These are phyloP conservation scores for Colletotrichum paranaense DNA, from an alignment of 2,329 filamentous ascomycete species.

Conservation along the genomic window DNA sequence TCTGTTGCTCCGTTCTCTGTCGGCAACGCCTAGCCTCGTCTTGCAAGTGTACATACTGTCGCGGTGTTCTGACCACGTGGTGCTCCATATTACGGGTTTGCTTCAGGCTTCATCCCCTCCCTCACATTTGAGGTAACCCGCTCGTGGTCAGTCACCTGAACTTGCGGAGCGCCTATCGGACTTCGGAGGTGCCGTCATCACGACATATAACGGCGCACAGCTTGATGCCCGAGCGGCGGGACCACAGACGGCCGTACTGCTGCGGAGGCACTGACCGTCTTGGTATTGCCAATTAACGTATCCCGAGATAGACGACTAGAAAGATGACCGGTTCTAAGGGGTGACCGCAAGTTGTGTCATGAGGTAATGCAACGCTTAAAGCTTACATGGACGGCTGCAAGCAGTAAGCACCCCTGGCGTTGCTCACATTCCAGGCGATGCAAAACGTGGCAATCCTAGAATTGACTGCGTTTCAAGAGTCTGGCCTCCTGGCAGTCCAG, in stretches of 20 bases:
- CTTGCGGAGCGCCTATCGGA: neutral
- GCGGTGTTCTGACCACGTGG: constrained; percentile 1
- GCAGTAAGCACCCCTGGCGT: constrained; percentile 9
- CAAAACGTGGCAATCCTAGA: constrained; percentile 23
- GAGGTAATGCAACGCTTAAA: constrained; percentile 9
- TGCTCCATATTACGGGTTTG: neutral
- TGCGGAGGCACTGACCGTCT: neutral
- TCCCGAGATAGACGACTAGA: neutral
- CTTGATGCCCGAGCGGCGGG: constrained; percentile 2
- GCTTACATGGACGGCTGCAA: constrained; percentile 21
- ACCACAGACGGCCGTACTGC: neutral
- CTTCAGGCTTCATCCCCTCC: constrained; percentile 16
- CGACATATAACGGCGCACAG: neutral
- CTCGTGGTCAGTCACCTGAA: neutral
- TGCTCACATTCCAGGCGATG: constrained; percentile 9
- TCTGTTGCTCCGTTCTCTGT: constrained; percentile 16
- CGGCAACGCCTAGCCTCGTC: constrained; percentile 11
- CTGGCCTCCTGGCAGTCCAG: constrained; percentile 19
- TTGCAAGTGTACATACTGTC: constrained; percentile 1
- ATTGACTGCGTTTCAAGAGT: constrained; percentile 23
- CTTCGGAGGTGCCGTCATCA: constrained; percentile 14
- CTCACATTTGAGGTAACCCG: neutral
- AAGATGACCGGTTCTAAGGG: neutral
- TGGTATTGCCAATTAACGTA: neutral
- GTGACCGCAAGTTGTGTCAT: constrained; percentile 7